Base-by-base conservation (phyloP, 2,329 filamentous ascomycete species). In the Colletotrichum cordylinicola region DNA sequence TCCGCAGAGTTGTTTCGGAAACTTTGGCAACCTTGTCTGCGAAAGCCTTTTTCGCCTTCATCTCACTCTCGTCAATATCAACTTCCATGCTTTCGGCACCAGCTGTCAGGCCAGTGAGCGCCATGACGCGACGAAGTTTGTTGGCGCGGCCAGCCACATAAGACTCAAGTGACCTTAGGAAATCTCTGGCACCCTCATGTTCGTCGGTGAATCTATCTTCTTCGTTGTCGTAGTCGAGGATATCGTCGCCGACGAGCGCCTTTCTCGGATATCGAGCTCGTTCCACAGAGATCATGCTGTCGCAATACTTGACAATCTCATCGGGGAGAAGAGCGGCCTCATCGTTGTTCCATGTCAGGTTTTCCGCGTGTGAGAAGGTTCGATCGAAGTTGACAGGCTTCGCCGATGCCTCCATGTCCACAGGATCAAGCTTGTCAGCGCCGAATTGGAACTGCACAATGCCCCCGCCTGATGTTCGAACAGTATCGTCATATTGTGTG, bases 401-500 rank as follows among this genome's bases (percentile, higher is more conserved):
- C 9, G 95, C 96, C 77, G 94, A 93, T 58, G 96, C 97, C 84
- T 99, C 97, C 96, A 99, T 99, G 82, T 98, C 96, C 24, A 98
- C 94, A 2, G 97, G 97, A 83, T 99, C 97, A 37, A 99, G 89
- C 78, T 96, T 96, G 82, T 99, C 97, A 37, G 97, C 97, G 83
- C 97, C 97, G 80, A 98, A 99, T 82, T 98, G 96, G 86, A 99
- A 98, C 83, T 99, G 97, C 3, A 99, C 96, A 76, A 99, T 94
- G 37, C 93, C 93, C 9, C 94, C 94, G 3, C 93, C 94, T 1
- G 96, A 98, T 33, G 96, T 98, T 72, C 97, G 92, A 1, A 99
- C 96, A 0, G 97, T 99, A 80, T 98, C 92, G 81, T 99, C 97
- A 81, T 99, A 99, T 80, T 96, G 93, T 1, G 95, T 95, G 1